Evolutionary conservation across 805 yeast species (phyloP).

Genomic region (Nadsonia fulvescens): DNA sequence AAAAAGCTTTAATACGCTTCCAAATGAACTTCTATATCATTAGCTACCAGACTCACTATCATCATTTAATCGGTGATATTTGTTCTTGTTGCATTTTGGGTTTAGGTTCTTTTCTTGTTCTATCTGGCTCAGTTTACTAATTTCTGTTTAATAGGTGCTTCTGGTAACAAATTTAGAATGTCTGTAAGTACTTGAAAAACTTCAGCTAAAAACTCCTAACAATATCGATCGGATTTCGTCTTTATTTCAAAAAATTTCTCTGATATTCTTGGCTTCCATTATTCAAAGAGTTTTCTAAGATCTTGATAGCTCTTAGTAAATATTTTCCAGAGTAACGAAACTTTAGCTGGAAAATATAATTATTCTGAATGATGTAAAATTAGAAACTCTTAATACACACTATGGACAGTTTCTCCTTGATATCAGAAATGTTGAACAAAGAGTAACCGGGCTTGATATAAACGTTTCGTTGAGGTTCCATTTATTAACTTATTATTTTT

Average conservation of each 20-base stretch:
- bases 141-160: constrained; percentile 96
- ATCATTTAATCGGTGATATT: too few species aligned
- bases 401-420: neutral
- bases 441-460: neutral
- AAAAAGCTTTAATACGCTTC: too few species aligned
- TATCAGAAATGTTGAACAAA: constrained; percentile 8
- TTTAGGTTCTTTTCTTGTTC: too few species aligned
- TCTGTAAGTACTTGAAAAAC: constrained; percentile 62
- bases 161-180: constrained; percentile 99
- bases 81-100: too few species aligned
- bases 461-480: neutral
- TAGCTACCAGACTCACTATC: too few species aligned
- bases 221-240: constrained; percentile 2
- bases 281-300: neutral
- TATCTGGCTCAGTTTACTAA: too few species aligned
- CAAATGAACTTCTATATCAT: too few species aligned
- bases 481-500: constrained; percentile 6
- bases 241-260: neutral
- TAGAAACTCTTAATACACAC: neutral
- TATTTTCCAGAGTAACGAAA: constrained; percentile 1
- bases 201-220: too few species aligned
- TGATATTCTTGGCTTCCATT: neutral
- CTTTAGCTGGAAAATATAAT: neutral
- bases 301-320: neutral
- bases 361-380: neutral